phyloP scores from a whole-genome alignment of 2,329 filamentous ascomycete species.

The Talaromyces sp. region DNA sequence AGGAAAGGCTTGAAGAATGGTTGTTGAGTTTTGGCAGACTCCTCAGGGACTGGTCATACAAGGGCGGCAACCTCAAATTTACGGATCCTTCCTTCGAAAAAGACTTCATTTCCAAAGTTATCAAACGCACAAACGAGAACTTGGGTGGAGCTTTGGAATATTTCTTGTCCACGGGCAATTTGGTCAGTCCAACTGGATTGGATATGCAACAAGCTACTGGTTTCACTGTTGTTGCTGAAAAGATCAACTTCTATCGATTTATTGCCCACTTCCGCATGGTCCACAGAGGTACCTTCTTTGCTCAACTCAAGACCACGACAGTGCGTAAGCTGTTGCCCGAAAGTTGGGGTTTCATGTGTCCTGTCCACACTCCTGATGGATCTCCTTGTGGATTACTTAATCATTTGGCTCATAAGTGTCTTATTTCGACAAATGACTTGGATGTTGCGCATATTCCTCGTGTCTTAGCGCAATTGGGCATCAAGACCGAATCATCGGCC shows the following conservation, averaged over 20 bases:
- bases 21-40: constrained; percentile 61
- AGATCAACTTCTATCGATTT: constrained; percentile 98
- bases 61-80: constrained; percentile 58
- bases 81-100: constrained; percentile 71
- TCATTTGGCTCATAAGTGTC: constrained; percentile 92
- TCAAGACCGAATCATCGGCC: constrained; percentile 71
- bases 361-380: constrained; percentile 96
- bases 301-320: constrained; percentile 93
- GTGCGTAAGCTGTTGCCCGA: constrained; percentile 93
- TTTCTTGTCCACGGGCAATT: constrained; percentile 92
- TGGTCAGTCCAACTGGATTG: constrained; percentile 84
- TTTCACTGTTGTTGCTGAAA: constrained; percentile 95
- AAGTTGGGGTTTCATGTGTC: constrained; percentile 97
- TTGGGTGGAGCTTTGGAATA: constrained; percentile 85
- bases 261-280: constrained; percentile 99
- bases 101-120: constrained; percentile 74
- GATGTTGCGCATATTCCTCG: constrained; percentile 72
- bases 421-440: constrained; percentile 71
- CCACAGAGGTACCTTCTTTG: constrained; percentile 97
- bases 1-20: constrained; percentile 90
- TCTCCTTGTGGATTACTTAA: constrained; percentile 91
- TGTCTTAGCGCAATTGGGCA: constrained; percentile 74
- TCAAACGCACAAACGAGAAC: constrained; percentile 81
- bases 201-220: constrained; percentile 93
- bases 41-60: constrained; percentile 54